Evolutionary conservation across 2,329 filamentous ascomycete genomes (phyloP), one percentile per base, ranked within the genome.

Genomic region (Geosmithia putterillii): DNA sequence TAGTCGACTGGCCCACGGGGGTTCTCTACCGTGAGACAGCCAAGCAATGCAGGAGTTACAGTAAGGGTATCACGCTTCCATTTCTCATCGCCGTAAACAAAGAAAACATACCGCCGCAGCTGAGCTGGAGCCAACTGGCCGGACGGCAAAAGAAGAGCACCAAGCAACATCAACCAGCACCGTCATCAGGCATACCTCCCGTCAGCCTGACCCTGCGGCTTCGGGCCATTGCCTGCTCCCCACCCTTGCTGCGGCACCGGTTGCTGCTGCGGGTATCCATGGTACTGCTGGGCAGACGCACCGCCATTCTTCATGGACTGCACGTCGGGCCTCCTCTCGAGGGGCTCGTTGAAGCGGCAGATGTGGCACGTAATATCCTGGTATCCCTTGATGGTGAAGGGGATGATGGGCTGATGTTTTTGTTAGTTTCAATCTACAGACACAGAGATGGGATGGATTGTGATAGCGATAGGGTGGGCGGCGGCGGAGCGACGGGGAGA

Each of bases 341-440:
- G 68, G 9, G 78, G 76, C 58, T 89, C 82, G 49, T 76, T 73
- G 58, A 86, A 88, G 57, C 81, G 78, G 71, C 84, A 90, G 58
- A 88, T 79, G 54, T 78, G 72, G 66, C 84, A 90, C 46, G 71
- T 67, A 44, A 90, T 72, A 54, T 87, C 83, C 52, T 80, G 68
- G 61, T 81, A 80, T 44, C 76, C 77, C 45, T 75, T 71, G 50
- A 81, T 67, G 39, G 76, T 80, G 54, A 88, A 80, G 0, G 84
- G 84, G 21, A 89, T 69, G 39, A 89, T 60, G 41, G 84, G 84
- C 73, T 81, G 46, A 23, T 9, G 12, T 7, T 36, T 7, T 14
- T 19, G 43, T 45, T 38, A 47, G 45, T 19, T n/a, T n/a, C n/a
- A n/a, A n/a, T n/a, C n/a, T n/a, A n/a, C n/a, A n/a, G n/a, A n/a